phyloP scores from a whole-genome alignment of 2,329 filamentous ascomycete species.

The Colletotrichum theobromicola region DNA sequence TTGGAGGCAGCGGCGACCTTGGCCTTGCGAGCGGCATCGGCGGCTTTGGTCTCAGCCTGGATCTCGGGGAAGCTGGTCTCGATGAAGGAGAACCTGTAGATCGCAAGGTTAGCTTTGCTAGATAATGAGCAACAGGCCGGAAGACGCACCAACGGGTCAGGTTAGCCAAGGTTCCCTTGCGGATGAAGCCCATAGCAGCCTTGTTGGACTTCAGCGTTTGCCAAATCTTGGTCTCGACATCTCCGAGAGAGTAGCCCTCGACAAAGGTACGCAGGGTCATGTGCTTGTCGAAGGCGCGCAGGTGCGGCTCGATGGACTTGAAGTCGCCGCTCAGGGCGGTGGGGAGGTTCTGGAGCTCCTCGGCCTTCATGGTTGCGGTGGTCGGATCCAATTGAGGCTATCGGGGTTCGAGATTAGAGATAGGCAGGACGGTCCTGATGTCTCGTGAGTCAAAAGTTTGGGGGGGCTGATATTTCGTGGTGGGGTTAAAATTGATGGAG shows the following conservation, averaged over 20 bases:
- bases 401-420: not conserved
- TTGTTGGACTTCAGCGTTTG: slow-evolving; percentile 82
- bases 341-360: slow-evolving; percentile 59
- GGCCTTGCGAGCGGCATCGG: slow-evolving; percentile 71
- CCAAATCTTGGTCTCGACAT: slow-evolving; percentile 84
- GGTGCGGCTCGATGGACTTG: slow-evolving; percentile 77
- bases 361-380: slow-evolving; percentile 56
- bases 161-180: slow-evolving; percentile 78
- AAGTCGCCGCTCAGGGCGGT: slow-evolving; percentile 70
- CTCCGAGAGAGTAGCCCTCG: slow-evolving; percentile 77
- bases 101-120: not conserved
- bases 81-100: slow-evolving; percentile 71
- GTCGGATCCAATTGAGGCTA: slow-evolving; percentile 11
- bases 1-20: slow-evolving; percentile 74
- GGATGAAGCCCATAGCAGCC: slow-evolving; percentile 80
- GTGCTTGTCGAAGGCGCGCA: slow-evolving; percentile 83
- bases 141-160: slow-evolving; percentile 71
- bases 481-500: slow-evolving; percentile 22
- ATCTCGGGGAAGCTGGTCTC: slow-evolving; percentile 83
- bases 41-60: slow-evolving; percentile 70
- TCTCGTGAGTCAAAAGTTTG: slow-evolving; percentile 24
- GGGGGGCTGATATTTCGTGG: slow-evolving; percentile 20
- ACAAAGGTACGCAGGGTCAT: slow-evolving; percentile 87
- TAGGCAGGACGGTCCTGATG: slow-evolving; percentile 7
- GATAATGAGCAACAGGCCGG: not conserved